Conservation (phyloP, 768 basidiomycete species). For the Boletales sp. region DNA sequence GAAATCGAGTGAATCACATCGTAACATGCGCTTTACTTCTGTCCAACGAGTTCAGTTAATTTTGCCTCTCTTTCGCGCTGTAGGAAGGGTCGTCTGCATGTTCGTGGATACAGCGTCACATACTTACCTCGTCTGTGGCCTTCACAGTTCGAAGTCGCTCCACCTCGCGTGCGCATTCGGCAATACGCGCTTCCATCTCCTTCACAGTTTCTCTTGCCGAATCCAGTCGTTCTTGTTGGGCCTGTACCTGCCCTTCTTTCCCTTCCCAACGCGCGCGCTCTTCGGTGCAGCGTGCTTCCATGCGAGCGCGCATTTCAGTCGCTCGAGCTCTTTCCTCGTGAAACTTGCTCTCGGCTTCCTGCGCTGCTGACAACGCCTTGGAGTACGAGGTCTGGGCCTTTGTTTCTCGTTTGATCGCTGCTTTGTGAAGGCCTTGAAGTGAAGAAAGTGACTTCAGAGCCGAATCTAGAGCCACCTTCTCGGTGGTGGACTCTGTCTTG, state of each 20-base stretch:
- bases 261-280: slow-evolving; percentile 59
- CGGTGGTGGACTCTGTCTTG: slow-evolving; percentile 62
- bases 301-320: slow-evolving; percentile 46
- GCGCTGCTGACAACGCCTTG: slow-evolving; percentile 52
- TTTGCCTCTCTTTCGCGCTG: slow-evolving; percentile 56
- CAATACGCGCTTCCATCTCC: slow-evolving; percentile 57
- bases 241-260: slow-evolving; percentile 43
- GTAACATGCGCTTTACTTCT: slow-evolving; percentile 1
- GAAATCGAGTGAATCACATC: neutral
- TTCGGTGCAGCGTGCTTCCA: slow-evolving; percentile 43
- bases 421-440: slow-evolving; percentile 68
- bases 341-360: slow-evolving; percentile 60
- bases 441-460: slow-evolving; percentile 63
- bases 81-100: slow-evolving; percentile 3
- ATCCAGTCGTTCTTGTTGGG: slow-evolving; percentile 48
- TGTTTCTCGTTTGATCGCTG: slow-evolving; percentile 61
- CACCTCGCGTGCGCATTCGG: slow-evolving; percentile 71
- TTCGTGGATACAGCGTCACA: slow-evolving; percentile 4
- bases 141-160: slow-evolving; percentile 62
- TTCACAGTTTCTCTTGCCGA: slow-evolving; percentile 49
- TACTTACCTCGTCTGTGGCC: slow-evolving; percentile 57
- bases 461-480: slow-evolving; percentile 56
- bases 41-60: slow-evolving; percentile 35
- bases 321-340: slow-evolving; percentile 59
- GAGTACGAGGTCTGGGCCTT: slow-evolving; percentile 51